Base-by-base conservation (phyloP, 345 rosid species). In the Moringa oleifera region DNA sequence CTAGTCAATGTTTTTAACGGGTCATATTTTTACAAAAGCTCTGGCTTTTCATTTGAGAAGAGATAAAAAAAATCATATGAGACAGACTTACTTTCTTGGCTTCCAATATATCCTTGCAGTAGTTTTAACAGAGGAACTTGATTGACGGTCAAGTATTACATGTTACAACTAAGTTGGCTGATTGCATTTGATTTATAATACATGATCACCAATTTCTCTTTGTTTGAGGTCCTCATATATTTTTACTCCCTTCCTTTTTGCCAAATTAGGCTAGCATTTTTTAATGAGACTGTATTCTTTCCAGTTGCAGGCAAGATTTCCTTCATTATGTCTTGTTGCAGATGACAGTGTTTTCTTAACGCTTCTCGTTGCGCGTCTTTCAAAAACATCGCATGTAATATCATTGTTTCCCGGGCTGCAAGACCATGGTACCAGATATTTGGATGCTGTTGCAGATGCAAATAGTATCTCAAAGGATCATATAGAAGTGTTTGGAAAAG, bases 291-390 rank as follows among this genome's bases (percentile, higher is more conserved):
- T 17, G 55, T 18, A 31, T 33, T 72, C 71, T 58, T 63, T 77
- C 64, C 90, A 90, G 97, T 68, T 94, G 80, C 83, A 76, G 75
- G 79, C 69, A 71, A 85, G 75, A 78, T 74, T 62, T 51, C 71
- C 72, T 21, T 77, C 86, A 62, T 68, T 83, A 28, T 90, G 95
- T 28, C 55, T 94, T 31, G 77, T 90, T 65, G 81, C 78, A 55
- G 99, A 94, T 81, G 99, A 94, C 72, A 94, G 97, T 75, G 58
- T 88, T 53, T 86, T 86, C 62, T 63, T 81, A 63, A 73, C 96
- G 19, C 76, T 88, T 61, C 69, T 75, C 69, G 78, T 75, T 68
- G 86, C 87, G 60, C 79, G 51, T 71, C 64, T 82, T 52, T 85
- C 88, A 36, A 68, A 72, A 63, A 60, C 71, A 49, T 78, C 99